Conservation (phyloP, 495 filamentous ascomycete species). For the Neurospora pannonica region DNA sequence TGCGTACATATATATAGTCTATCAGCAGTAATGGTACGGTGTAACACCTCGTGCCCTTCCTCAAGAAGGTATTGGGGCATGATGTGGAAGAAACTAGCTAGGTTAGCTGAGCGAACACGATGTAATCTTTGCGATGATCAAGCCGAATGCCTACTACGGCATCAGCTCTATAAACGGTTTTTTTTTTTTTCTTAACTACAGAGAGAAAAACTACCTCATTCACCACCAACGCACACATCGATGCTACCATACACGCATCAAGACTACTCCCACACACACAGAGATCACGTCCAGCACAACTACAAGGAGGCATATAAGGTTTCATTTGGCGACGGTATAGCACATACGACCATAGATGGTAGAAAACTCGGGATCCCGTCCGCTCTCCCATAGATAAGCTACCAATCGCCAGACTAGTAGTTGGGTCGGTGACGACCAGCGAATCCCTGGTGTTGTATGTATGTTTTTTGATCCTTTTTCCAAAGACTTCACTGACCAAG, state of each 20-base stretch:
- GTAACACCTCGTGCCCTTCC: not conserved
- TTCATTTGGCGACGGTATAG: not conserved
- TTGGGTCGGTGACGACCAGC: constrained; percentile 40
- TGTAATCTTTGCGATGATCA: not conserved
- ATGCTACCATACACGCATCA: not conserved
- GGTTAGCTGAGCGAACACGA: not conserved
- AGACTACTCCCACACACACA: not conserved
- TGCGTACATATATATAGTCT: not conserved
- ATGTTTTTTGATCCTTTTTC: not conserved
- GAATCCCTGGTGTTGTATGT: constrained; percentile 38
- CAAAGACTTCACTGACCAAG: not conserved
- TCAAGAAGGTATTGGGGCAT: not conserved
- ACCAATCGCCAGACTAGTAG: constrained; percentile 22
- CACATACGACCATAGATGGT: constrained; percentile 37
- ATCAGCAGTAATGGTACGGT: not conserved
- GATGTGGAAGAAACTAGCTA: not conserved
- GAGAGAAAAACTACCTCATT: no score
- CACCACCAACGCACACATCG: not conserved
- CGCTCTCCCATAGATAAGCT: constrained; percentile 37
- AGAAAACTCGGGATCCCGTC: constrained; percentile 42
- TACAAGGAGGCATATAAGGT: not conserved
- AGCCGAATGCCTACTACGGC: not conserved
- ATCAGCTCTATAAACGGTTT: not conserved
- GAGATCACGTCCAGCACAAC: not conserved
- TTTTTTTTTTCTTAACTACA: not conserved